phyloP scores from a whole-genome alignment of 176 grass and related monocot species.

The Oryza australiensis region DNA sequence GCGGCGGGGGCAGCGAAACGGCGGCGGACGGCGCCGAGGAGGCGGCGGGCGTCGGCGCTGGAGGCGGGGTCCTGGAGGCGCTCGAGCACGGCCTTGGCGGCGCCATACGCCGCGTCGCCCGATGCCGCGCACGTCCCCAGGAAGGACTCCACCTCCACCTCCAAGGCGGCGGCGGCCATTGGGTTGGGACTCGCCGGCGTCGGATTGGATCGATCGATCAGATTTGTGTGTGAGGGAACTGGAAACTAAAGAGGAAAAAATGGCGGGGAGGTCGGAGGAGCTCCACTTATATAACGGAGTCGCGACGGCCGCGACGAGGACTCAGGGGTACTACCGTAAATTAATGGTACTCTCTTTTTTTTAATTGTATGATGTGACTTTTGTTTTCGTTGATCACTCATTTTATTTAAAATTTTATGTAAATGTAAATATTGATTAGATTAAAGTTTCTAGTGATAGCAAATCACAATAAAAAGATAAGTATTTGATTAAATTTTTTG shows the following conservation, averaged over 20 bases:
- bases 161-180: slow-evolving; percentile 27
- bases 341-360: no score
- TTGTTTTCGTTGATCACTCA: no score
- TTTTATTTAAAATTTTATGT: no score
- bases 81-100: slow-evolving; percentile 74
- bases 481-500: no score
- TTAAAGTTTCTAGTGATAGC: no score
- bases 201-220: background rate
- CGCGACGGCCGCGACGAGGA: no score
- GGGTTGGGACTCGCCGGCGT: no score
- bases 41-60: slow-evolving; percentile 65
- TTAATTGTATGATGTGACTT: no score
- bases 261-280: background rate
- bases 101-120: slow-evolving; percentile 84
- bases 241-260: background rate
- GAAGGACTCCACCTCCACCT: slow-evolving; percentile 57
- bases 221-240: no score
- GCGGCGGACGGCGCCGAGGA: slow-evolving; percentile 68
- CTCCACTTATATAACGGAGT: no score
- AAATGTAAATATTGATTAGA: no score
- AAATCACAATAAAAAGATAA: no score
- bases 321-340: background rate
- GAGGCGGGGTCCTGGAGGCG: slow-evolving; percentile 56
- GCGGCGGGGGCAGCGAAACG: slow-evolving; percentile 54
- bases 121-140: slow-evolving; percentile 66